phyloP scores from a whole-genome alignment of 140 eudicot species.

The Erigeron philadelphicus region DNA sequence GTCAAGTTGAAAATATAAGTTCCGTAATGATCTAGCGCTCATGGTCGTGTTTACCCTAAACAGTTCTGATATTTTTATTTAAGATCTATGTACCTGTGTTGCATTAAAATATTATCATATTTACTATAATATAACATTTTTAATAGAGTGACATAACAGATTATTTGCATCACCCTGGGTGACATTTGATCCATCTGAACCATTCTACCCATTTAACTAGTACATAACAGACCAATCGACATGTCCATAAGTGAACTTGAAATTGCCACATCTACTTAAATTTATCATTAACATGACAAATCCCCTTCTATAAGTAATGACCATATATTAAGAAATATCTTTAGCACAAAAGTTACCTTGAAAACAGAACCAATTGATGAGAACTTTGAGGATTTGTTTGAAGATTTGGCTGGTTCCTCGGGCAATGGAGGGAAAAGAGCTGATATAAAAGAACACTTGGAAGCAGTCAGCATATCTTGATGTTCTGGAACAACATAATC shows the following conservation, averaged over 20 bases:
- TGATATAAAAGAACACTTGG: slow-evolving; percentile 79
- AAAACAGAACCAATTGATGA: slow-evolving; percentile 91
- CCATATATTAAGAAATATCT: slow-evolving; percentile 4
- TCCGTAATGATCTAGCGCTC: too few species aligned
- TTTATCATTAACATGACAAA: slow-evolving; percentile 1
- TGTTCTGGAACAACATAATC: slow-evolving; percentile 97
- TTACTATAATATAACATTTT: too few species aligned
- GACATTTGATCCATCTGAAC: background rate
- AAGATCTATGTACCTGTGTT: background rate
- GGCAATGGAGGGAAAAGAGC: slow-evolving; percentile 81
- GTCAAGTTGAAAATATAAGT: too few species aligned
- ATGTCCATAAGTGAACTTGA: background rate
- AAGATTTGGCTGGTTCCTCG: slow-evolving; percentile 67
- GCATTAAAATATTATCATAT: background rate
- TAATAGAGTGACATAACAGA: too few species aligned
- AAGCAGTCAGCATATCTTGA: slow-evolving; percentile 86
- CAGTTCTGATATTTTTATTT: background rate
- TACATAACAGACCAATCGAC: background rate
- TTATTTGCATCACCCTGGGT: background rate
- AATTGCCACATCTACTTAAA: slow-evolving; percentile 3
- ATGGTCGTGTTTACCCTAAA: background rate
- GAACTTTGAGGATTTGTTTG: slow-evolving; percentile 83
- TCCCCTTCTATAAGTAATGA: background rate
- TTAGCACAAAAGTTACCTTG: slow-evolving; percentile 41
- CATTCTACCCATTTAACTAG: background rate